Conservation (phyloP, 768 basidiomycete species). For the Mycena alexandri region DNA sequence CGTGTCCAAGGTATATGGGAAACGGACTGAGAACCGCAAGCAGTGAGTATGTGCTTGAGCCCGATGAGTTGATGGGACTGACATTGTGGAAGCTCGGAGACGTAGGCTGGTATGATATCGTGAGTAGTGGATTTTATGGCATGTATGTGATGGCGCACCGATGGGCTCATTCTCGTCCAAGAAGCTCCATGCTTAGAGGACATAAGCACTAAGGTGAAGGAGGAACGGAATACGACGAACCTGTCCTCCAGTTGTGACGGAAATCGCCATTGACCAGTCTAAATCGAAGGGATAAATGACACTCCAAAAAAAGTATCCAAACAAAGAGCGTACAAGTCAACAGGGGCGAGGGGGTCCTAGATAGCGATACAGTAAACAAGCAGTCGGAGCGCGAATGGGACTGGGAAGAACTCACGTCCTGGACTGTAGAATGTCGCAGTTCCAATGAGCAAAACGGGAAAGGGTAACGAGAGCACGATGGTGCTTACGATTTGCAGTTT, state of each 20-base stretch:
- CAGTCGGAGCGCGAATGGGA: not conserved
- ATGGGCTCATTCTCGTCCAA: conserved; percentile 56
- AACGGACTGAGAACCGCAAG: conserved; percentile 56
- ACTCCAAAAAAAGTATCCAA: not conserved
- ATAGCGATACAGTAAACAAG: not conserved
- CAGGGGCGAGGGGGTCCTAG: conserved; percentile 58
- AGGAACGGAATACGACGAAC: conserved; percentile 38
- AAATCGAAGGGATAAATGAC: not conserved
- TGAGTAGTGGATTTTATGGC: not conserved
- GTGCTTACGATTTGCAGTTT: conserved; percentile 57
- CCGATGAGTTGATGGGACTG: conserved; percentile 29
- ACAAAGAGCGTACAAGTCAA: conserved; percentile 53
- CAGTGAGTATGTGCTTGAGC: not conserved
- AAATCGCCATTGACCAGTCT: conserved; percentile 60
- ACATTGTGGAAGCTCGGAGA: conserved; percentile 57
- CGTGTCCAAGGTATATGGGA: conserved; percentile 71
- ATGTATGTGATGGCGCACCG: conserved; percentile 42
- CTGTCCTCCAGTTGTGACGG: conserved; percentile 64
- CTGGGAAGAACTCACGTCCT: conserved; percentile 52
- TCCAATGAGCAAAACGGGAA: not conserved
- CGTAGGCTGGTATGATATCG: conserved; percentile 49
- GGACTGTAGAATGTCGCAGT: conserved; percentile 40
- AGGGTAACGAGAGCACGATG: not conserved
- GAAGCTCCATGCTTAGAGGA: conserved; percentile 58
- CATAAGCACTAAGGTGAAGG: not conserved